phyloP scores from a whole-genome alignment of 1,284 basidiomycete genomes.

The Exsudoporus floridanus region DNA sequence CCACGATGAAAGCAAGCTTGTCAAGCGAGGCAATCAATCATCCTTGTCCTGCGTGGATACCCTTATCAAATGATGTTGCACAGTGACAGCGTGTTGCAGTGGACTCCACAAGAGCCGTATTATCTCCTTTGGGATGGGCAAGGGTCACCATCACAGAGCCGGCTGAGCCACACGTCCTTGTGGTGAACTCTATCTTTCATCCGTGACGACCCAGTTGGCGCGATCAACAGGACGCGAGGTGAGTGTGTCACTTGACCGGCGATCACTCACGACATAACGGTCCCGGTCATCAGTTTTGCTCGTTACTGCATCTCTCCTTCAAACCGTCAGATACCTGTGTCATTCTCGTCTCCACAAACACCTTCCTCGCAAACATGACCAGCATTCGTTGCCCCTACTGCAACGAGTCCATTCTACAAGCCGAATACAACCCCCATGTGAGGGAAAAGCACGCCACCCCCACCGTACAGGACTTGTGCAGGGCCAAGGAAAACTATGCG shows the following conservation, averaged over 20 bases:
- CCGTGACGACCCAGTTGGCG: neutral
- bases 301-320: neutral
- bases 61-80: neutral
- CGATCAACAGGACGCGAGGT: neutral
- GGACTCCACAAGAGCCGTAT: neutral
- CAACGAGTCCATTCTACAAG: conserved; percentile 4
- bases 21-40: too few relatives aligned
- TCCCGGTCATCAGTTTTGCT: neutral
- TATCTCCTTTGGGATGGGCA: conserved; percentile 9
- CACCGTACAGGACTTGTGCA: conserved; percentile 8
- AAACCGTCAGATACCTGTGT: neutral
- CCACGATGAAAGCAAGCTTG: too few relatives aligned
- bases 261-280: neutral
- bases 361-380: conserved; percentile 5
- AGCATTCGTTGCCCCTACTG: conserved; percentile 19
- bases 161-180: neutral
- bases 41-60: neutral
- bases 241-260: neutral
- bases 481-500: conserved; percentile 3
- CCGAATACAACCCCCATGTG: conserved; percentile 8
- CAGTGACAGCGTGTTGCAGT: neutral
- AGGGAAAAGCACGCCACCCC: conserved; percentile 12
- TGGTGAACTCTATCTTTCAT: neutral
- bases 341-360: neutral
- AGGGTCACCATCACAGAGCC: too few relatives aligned